phyloP scores from a whole-genome alignment of 495 filamentous ascomycete species.

The Penicillium cinerascens region DNA sequence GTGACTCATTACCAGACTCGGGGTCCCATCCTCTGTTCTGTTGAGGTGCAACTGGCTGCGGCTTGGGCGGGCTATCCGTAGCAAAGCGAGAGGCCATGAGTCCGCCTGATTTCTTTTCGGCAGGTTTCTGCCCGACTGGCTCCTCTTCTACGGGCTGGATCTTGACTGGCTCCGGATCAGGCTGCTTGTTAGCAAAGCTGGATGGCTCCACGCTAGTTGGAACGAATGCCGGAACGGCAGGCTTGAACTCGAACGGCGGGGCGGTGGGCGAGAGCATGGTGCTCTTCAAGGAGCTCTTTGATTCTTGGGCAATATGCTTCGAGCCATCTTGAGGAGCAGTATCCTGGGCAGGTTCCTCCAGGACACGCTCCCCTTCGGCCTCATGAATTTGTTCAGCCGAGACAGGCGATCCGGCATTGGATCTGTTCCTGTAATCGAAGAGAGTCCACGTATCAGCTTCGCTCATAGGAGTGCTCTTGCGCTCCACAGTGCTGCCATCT shows the following conservation, averaged over 20 bases:
- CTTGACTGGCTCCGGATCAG: conserved; percentile 7
- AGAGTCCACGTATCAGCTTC: conserved; percentile 43
- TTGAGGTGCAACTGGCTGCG: conserved; percentile 9
- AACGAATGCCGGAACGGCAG: conserved; percentile 45
- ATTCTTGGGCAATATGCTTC: conserved; percentile 19
- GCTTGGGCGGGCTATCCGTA: conserved; percentile 25
- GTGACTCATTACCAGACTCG: conserved; percentile 36
- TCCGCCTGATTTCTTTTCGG: conserved; percentile 12
- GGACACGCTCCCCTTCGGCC: conserved; percentile 6
- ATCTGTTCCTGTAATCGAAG: conserved; percentile 41
- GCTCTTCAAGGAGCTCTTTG: conserved; percentile 25
- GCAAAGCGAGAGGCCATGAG: conserved; percentile 43
- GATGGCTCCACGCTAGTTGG: conserved; percentile 41
- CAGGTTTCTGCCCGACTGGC: background rate
- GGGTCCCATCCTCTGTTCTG: conserved; percentile 11
- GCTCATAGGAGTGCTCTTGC: conserved; percentile 34
- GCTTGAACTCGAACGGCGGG: conserved; percentile 62
- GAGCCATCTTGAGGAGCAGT: conserved; percentile 1
- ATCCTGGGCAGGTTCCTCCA: conserved; percentile 9
- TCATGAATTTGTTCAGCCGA: conserved; percentile 21
- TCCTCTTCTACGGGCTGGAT: conserved; percentile 1
- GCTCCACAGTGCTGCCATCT: conserved; percentile 27
- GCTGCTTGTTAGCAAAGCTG: conserved; percentile 26
- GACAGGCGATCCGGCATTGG: conserved; percentile 31
- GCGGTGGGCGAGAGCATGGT: conserved; percentile 60